Percentiles rank a stretch among this genome's conserved stretches.
phyloP scores from a whole-genome alignment of 2,329 filamentous ascomycete genomes.

The Truncatella angustata region DNA sequence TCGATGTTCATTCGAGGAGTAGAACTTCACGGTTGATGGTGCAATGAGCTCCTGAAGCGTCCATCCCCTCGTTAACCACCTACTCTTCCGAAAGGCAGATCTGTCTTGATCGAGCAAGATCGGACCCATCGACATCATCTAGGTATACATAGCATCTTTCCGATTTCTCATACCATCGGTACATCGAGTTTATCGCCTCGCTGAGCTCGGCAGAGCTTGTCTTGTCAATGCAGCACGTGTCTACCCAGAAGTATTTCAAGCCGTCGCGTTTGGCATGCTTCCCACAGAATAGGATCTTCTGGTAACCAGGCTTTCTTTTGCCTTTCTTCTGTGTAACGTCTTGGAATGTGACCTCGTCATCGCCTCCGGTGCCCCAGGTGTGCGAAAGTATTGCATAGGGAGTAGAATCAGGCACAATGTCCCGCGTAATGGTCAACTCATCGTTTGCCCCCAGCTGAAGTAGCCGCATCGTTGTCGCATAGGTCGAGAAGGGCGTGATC shows the following conservation, averaged over 20 bases:
- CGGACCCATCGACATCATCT: not conserved
- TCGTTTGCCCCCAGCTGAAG: not conserved
- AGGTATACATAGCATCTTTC: conserved; percentile 14
- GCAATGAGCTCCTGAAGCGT: conserved; percentile 14
- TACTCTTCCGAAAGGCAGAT: conserved; percentile 1
- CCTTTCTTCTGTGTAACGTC: conserved; percentile 7
- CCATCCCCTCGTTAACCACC: conserved; percentile 9
- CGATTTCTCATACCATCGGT: not conserved
- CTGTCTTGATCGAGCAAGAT: not conserved
- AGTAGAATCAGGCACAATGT: not conserved
- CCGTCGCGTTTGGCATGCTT: conserved; percentile 10
- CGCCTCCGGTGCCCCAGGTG: conserved; percentile 12
- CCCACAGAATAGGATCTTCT: conserved; percentile 15
- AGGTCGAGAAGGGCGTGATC: too few species aligned
- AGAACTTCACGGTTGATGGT: conserved; percentile 26
- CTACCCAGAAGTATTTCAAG: conserved; percentile 5
- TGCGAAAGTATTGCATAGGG: conserved; percentile 17
- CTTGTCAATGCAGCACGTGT: conserved; percentile 7
- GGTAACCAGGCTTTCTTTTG: conserved; percentile 6
- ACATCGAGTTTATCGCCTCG: conserved; percentile 12
- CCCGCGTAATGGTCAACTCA: not conserved
- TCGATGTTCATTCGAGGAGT: conserved; percentile 14
- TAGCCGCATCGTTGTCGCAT: too few species aligned
- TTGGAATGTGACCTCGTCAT: conserved; percentile 11
- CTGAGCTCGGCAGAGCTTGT: not conserved